Percentiles rank a stretch among this genome's conserved stretches.
These are phyloP conservation scores for Dorcoceras hygrometricum DNA, from an alignment of 257 asterid genomes.

Conservation along the genomic window DNA sequence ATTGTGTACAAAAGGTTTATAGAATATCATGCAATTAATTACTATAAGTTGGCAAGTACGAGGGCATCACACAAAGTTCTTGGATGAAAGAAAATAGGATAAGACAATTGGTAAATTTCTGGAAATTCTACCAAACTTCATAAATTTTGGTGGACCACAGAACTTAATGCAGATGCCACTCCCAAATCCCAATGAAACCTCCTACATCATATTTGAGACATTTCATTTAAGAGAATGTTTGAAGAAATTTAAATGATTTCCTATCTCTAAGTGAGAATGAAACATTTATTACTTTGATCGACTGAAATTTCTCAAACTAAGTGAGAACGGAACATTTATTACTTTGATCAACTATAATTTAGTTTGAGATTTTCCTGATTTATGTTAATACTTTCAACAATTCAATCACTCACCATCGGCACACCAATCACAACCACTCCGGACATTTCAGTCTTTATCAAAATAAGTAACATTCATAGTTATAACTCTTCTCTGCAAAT, in stretches of 20 bases:
- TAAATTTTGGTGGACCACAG: not conserved
- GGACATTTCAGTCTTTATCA: constrained; percentile 9
- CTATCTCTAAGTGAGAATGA: too few species aligned
- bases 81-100: not conserved
- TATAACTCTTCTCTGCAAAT: constrained; percentile 5
- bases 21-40: not conserved
- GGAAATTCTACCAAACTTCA: constrained; percentile 13
- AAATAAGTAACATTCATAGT: constrained; percentile 9
- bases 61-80: not conserved
- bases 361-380: not conserved
- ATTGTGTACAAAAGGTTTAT: too few species aligned
- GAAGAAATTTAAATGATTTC: constrained; percentile 11
- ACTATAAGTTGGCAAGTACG: not conserved
- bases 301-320: too few species aligned
- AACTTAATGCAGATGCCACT: constrained; percentile 11
- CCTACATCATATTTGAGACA: constrained; percentile 8
- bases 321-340: constrained; percentile 1
- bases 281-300: too few species aligned
- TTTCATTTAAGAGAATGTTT: not conserved
- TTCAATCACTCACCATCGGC: constrained; percentile 12
- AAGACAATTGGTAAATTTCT: constrained; percentile 15
- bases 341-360: constrained; percentile 12
- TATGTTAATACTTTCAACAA: constrained; percentile 13
- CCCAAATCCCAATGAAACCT: constrained; percentile 5
- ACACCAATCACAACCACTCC: constrained; percentile 2